Percentiles rank a stretch among this genome's conserved stretches.
phyloP scores from a whole-genome alignment of 2,329 filamentous ascomycete genomes.

The Westerdykella aurantiaca region DNA sequence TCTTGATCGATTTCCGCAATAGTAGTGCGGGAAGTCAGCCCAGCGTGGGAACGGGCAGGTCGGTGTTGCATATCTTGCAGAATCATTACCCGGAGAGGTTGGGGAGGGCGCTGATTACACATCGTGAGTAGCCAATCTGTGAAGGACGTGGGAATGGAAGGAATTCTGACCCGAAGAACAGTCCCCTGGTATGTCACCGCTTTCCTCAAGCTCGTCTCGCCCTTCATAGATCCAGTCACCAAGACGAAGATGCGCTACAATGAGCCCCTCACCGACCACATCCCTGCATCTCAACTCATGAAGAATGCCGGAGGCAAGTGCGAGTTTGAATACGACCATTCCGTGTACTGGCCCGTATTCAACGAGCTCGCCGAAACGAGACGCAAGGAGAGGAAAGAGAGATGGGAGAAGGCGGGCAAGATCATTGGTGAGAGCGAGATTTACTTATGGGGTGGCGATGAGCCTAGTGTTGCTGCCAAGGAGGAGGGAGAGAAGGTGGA shows the following conservation, averaged over 20 bases:
- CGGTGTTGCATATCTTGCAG: conserved; percentile 87
- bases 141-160: too few species aligned
- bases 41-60: conserved; percentile 66
- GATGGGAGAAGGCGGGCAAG: conserved; percentile 78
- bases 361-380: conserved; percentile 63
- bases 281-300: conserved; percentile 78
- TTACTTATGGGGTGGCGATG: conserved; percentile 69
- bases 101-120: conserved; percentile 81
- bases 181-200: conserved; percentile 86
- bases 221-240: conserved; percentile 93
- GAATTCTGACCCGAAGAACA: conserved; percentile 32
- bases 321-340: conserved; percentile 88
- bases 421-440: conserved; percentile 79
- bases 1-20: conserved; percentile 88
- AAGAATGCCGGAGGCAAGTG: conserved; percentile 71
- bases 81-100: conserved; percentile 92
- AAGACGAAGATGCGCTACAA: conserved; percentile 97
- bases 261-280: conserved; percentile 76
- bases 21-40: conserved; percentile 72
- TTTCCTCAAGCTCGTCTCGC: conserved; percentile 94
- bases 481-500: conserved; percentile 1
- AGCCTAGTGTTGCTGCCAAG: conserved; percentile 18
- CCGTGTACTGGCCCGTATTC: conserved; percentile 81
- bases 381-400: conserved; percentile 55
- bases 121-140: conserved; percentile 53